A percentile compares a stretch with the other conserved stretches of the same genome.
Evolutionary conservation across 768 basidiomycete genomes (phyloP).

Genomic region (Macrolepiota albuminosa): DNA sequence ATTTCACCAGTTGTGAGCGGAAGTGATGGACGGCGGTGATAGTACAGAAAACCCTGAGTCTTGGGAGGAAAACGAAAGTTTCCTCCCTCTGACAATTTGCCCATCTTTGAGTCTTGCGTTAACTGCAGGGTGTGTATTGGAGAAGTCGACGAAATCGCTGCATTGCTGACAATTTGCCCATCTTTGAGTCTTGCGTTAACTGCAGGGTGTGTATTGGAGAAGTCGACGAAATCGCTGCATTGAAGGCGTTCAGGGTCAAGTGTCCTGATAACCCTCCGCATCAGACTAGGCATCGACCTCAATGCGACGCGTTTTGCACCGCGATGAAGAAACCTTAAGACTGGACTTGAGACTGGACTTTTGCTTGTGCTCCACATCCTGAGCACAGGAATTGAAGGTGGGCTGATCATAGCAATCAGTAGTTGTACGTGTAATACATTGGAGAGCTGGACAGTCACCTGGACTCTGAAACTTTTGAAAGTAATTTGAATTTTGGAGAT

Average conservation of each 20-base stretch:
- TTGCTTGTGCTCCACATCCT: not conserved
- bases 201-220: not conserved
- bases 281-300: too few relatives aligned
- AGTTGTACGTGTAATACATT: too few relatives aligned
- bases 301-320: not conserved
- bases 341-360: too few relatives aligned
- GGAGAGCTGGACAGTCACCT: too few relatives aligned
- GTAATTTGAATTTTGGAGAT: too few relatives aligned
- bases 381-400: too few relatives aligned
- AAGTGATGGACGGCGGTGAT: slow-evolving; percentile 1
- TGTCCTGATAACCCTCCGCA: too few relatives aligned
- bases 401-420: too few relatives aligned
- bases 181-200: not conserved
- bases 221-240: not conserved
- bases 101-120: not conserved
- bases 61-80: not conserved
- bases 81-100: not conserved
- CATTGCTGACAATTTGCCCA: too few relatives aligned
- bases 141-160: not conserved
- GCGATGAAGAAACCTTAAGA: too few relatives aligned
- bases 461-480: too few relatives aligned
- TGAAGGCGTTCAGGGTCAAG: not conserved
- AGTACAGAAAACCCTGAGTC: slow-evolving; percentile 18
- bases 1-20: slow-evolving; percentile 3
- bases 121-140: not conserved